Evolutionary conservation across 768 basidiomycete species (phyloP).

Genomic region (Kwoniella mangroviensis): DNA sequence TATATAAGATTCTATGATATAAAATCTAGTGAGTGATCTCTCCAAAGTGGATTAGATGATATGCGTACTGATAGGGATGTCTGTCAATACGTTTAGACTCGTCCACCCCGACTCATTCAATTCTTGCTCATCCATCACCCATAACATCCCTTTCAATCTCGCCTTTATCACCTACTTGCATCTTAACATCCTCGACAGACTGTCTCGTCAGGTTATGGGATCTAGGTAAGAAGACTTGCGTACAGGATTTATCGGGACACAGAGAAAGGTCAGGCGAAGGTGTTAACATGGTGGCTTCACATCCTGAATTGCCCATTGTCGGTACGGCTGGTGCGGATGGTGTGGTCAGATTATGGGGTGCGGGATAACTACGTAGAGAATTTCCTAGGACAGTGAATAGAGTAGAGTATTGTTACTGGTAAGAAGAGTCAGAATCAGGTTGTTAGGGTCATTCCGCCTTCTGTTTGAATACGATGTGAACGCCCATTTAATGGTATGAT

Average conservation of each 20-base stretch:
- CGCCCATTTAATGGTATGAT: too few relatives aligned
- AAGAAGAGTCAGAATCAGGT: too few relatives aligned
- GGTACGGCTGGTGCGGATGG: slow-evolving; percentile 96
- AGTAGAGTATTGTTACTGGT: background rate
- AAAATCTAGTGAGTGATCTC: slow-evolving; percentile 67
- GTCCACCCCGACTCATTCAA: slow-evolving; percentile 87
- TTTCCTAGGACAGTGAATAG: background rate
- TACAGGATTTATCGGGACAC: slow-evolving; percentile 85
- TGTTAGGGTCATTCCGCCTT: too few relatives aligned
- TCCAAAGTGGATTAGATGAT: background rate
- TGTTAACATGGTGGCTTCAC: slow-evolving; percentile 83
- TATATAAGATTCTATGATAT: slow-evolving; percentile 88
- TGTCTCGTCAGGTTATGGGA: slow-evolving; percentile 96
- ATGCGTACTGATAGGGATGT: background rate
- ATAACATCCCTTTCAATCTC: slow-evolving; percentile 91
- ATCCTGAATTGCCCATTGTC: slow-evolving; percentile 80
- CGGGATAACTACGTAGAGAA: slow-evolving; percentile 3
- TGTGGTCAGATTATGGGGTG: slow-evolving; percentile 75
- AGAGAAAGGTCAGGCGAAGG: slow-evolving; percentile 89
- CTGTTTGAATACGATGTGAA: too few relatives aligned
- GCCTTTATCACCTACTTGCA: slow-evolving; percentile 73
- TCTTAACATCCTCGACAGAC: slow-evolving; percentile 90
- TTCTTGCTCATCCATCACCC: slow-evolving; percentile 87
- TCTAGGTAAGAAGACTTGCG: slow-evolving; percentile 69
- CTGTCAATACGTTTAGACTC: slow-evolving; percentile 14